Conservation (phyloP, 371 early-diverging fungal genomes). For the Mucor irregularis region DNA sequence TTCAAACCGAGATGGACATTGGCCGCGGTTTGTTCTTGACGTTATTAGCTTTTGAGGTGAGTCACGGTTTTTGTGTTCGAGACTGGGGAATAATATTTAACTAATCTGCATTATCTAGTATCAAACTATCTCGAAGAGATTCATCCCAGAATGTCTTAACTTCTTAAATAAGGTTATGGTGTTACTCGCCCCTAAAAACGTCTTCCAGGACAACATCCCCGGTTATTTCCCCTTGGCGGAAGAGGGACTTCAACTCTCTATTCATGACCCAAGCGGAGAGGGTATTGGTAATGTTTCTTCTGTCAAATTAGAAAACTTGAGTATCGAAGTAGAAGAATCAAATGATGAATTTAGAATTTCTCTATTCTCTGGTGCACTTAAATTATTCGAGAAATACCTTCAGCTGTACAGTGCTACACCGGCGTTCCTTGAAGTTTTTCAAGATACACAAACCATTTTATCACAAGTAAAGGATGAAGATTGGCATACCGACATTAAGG, state of each 20-base stretch:
- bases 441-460: conserved; percentile 44
- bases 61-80: background rate
- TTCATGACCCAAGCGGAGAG: conserved; percentile 28
- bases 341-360: conserved; percentile 24
- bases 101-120: conserved; percentile 40
- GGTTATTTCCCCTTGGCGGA: conserved; percentile 56
- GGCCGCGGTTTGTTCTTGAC: conserved; percentile 76
- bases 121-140: conserved; percentile 77
- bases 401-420: conserved; percentile 59
- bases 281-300: conserved; percentile 16
- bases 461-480: conserved; percentile 13
- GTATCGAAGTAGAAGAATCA: conserved; percentile 20
- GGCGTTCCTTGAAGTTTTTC: conserved; percentile 64
- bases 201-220: conserved; percentile 38
- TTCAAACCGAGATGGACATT: conserved; percentile 63
- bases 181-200: conserved; percentile 51
- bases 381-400: conserved; percentile 51
- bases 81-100: no score
- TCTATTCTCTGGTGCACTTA: conserved; percentile 42
- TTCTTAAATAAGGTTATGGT: conserved; percentile 60
- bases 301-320: conserved; percentile 26
- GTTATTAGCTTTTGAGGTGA: conserved; percentile 68
- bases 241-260: conserved; percentile 30
- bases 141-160: conserved; percentile 82
- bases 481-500: conserved; percentile 43